Conservation (phyloP, 2,329 filamentous ascomycete genomes). For the Orbilia ellipsospora region DNA sequence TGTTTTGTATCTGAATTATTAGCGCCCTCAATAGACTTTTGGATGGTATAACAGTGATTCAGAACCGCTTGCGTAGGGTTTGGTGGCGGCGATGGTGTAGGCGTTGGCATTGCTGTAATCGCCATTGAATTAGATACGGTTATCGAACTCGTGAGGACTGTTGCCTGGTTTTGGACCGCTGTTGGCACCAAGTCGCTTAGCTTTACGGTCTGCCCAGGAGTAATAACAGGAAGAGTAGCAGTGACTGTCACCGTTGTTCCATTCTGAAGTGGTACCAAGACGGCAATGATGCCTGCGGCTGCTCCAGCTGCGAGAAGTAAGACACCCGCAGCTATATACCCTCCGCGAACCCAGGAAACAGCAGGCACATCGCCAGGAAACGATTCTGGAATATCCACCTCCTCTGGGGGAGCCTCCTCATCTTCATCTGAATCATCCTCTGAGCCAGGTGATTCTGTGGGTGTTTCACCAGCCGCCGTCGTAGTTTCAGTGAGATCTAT, state of each 20-base stretch:
- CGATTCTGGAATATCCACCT: neutral
- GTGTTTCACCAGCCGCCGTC: neutral
- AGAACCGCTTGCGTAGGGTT: too few species aligned
- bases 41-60: too few species aligned
- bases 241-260: slow-evolving; percentile 1
- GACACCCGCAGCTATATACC: slow-evolving; percentile 2
- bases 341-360: neutral
- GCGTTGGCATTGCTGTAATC: neutral
- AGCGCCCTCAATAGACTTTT: too few species aligned
- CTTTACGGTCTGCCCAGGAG: slow-evolving; percentile 8
- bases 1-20: neutral
- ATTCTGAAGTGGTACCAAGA: neutral
- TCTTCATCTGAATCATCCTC: neutral
- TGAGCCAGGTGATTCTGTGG: neutral
- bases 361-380: neutral
- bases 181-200: slow-evolving; percentile 15
- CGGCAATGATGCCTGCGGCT: neutral
- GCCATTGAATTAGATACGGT: neutral
- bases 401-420: neutral
- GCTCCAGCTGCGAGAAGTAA: neutral
- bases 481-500: too few species aligned
- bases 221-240: neutral
- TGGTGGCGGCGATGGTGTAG: too few species aligned
- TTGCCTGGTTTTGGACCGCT: neutral
- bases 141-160: neutral